Conservation (phyloP, 345 rosid genomes). For the Syzygium jambos region DNA sequence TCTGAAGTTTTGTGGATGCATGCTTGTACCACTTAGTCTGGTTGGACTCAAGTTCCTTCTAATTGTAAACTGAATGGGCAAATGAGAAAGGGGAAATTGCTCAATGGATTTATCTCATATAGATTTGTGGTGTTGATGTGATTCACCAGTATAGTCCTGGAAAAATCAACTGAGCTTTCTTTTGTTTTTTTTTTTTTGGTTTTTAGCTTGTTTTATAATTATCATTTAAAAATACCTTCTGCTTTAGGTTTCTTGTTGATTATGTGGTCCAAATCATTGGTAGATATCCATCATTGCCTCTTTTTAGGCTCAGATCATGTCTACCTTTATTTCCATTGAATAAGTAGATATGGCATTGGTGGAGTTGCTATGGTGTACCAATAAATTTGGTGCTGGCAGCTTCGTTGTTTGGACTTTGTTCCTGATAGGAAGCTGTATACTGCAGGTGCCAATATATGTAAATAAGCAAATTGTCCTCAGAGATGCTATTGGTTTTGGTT, state of each 20-base stretch:
- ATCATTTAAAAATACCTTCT: neutral
- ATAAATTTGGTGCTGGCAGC: neutral
- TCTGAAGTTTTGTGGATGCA: neutral
- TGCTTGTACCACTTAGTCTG: neutral
- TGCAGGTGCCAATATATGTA: conserved; percentile 86
- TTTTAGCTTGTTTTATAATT: neutral
- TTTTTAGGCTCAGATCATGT: neutral
- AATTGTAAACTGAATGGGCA: neutral
- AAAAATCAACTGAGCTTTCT: neutral
- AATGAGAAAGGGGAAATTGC: neutral
- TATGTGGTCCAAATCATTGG: neutral
- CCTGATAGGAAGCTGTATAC: neutral
- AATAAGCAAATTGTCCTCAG: conserved; percentile 63
- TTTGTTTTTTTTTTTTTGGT: neutral
- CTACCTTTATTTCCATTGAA: neutral
- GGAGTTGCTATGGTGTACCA: neutral
- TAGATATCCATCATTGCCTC: neutral
- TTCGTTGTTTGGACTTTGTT: neutral
- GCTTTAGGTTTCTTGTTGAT: neutral
- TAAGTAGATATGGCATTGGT: neutral
- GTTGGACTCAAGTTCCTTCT: neutral
- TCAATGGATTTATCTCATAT: neutral
- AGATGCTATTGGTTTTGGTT: conserved; percentile 73
- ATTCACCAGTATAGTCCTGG: neutral
- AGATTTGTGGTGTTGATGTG: neutral